Base-by-base conservation (phyloP, 257 asterid genomes). In the Marsdenia floribunda region DNA sequence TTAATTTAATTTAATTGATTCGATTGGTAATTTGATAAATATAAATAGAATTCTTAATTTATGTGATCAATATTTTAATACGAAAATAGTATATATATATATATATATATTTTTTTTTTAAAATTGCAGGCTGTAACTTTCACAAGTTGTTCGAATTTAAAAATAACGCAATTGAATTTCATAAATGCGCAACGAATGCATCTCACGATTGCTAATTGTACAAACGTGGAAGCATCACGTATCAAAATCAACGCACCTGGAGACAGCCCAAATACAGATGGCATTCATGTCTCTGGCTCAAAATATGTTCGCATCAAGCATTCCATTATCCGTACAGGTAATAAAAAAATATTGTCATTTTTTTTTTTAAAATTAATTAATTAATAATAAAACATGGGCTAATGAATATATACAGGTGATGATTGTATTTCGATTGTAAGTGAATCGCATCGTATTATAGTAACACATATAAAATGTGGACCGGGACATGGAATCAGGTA, bases 401-500 rank as follows among this genome's bases (percentile, higher is more conserved):
- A 64, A 69, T 67, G 26, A 63, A 61, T 79, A n/a, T n/a, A n/a
- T n/a, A 46, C 68, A 90, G 98, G 98, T 63, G 98, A 94, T 80
- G 98, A 94, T 73, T 93, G 98, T 70, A 75, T 93, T 54, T 93
- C 98, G 38, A 91, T 93, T 52, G 97, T 91, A 5, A 86, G 85
- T 77, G 97, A 97, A 71, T 85, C 97, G 19, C 83, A 80, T 73
- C 83, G 77, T 74, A 84, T 95, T 59, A 77, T 74, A 68, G 91
- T 87, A 67, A 84, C 75, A 46, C 82, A 84, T 58, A 87, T 92
- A 57, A 78, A 67, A 40, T 95, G 99, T 79, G 98, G 98, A 71
- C 98, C 98, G 3, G 98, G 99, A 35, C 99, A 95, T 78, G 99
- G 99, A 79, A 95, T 95, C 77, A 94, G 99, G 99, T 94, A 73